Conservation (phyloP, 441 rosid species). For the Erodium chrysanthum region DNA sequence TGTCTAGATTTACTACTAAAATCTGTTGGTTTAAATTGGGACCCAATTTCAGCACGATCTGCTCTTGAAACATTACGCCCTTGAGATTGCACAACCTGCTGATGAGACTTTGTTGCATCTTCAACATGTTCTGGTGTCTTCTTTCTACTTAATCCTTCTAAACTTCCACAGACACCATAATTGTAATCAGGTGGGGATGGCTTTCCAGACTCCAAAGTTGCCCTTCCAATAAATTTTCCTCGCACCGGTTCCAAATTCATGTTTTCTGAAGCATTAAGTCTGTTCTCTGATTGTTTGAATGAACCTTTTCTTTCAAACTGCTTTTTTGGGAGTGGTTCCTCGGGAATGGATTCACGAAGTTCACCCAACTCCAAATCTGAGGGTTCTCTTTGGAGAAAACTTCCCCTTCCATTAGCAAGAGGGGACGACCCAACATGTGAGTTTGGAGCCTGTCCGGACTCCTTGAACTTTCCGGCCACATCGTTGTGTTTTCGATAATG, state of each 20-base stretch:
- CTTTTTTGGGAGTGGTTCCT: constrained; percentile 41
- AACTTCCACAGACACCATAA: too few species aligned
- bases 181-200: constrained; percentile 13
- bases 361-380: constrained; percentile 91
- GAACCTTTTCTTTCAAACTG: constrained; percentile 57
- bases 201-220: constrained; percentile 24
- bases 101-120: constrained; percentile 36
- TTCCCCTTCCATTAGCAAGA: constrained; percentile 37
- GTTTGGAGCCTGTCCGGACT: constrained; percentile 40
- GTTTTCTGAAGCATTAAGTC: constrained; percentile 48
- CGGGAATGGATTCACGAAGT: constrained; percentile 60
- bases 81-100: constrained; percentile 40
- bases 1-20: constrained; percentile 31
- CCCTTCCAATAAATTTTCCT: constrained; percentile 49
- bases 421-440: constrained; percentile 36
- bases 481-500: constrained; percentile 42
- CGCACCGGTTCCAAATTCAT: constrained; percentile 38
- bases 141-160: too few species aligned
- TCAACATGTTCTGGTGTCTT: constrained; percentile 21
- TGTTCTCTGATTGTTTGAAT: constrained; percentile 45
- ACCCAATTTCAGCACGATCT: constrained; percentile 38
- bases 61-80: constrained; percentile 33
- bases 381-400: constrained; percentile 57
- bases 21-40: constrained; percentile 22
- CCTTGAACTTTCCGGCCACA: constrained; percentile 44